Evolutionary conservation across 805 yeast genomes (phyloP).

Genomic region (Crinitomyces ghanaensis): DNA sequence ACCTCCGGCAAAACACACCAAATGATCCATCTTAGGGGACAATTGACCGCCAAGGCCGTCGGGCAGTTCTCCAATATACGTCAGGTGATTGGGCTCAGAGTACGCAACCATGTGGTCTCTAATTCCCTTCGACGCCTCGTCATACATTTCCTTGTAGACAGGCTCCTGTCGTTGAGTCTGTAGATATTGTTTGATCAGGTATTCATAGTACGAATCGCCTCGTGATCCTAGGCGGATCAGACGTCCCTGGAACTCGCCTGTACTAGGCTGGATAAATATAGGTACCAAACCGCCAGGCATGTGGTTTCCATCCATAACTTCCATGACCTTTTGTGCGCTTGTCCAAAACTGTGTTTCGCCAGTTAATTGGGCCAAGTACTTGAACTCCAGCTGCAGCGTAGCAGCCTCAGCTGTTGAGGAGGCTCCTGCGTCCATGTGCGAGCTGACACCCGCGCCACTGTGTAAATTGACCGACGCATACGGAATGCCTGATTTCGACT

Average conservation of each 20-base stretch:
- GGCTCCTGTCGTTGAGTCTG: conserved; percentile 55
- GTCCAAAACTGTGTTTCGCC: conserved; percentile 75
- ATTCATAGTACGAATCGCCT: conserved; percentile 91
- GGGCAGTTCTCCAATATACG: conserved; percentile 70
- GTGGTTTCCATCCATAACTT: conserved; percentile 51
- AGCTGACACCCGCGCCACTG: conserved; percentile 47
- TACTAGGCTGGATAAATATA: conserved; percentile 61
- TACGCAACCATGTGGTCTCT: conserved; percentile 49
- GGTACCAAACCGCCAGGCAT: conserved; percentile 74
- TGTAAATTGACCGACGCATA: conserved; percentile 65
- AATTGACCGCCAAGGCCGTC: conserved; percentile 50
- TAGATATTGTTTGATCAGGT: conserved; percentile 71
- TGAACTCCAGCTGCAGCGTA: conserved; percentile 77
- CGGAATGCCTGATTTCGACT: conserved; percentile 58
- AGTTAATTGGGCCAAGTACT: conserved; percentile 67
- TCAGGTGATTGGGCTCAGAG: conserved; percentile 50
- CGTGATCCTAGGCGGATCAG: conserved; percentile 76
- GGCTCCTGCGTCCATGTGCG: conserved; percentile 63
- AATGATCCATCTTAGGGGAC: conserved; percentile 77
- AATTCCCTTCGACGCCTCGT: conserved; percentile 67
- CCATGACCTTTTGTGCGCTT: conserved; percentile 61
- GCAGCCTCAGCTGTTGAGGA: conserved; percentile 85
- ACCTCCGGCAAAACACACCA: conserved; percentile 88
- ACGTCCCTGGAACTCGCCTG: conserved; percentile 54
- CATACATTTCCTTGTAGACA: conserved; percentile 62